Base-by-base conservation (phyloP, 2,329 filamentous ascomycete species). In the Acarospora socialis region DNA sequence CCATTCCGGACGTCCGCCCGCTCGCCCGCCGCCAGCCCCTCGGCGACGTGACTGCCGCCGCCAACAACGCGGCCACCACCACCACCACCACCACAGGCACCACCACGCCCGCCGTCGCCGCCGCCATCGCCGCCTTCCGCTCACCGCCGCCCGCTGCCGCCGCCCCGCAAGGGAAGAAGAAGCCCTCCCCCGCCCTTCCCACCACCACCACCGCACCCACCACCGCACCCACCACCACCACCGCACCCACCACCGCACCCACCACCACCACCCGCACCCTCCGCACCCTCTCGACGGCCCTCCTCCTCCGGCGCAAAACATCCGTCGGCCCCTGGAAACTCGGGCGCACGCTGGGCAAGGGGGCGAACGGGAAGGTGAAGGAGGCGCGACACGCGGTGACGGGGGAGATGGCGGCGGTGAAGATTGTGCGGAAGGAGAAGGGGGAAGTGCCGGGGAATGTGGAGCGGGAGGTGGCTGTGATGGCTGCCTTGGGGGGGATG, bases 261-360 rank as follows among this genome's bases (percentile, higher is more conserved):
- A 68, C 65, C 2, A 55, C 61, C 1, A 74, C 70, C 4, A 68
- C 66, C 2, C 58, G n/a, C n/a, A n/a, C n/a, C n/a, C n/a, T n/a
- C n/a, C n/a, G n/a, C n/a, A n/a, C n/a, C 63, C 29, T 67, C 63
- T 3, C 66, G 62, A 3, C 51, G 49, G 17, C 65, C 62, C 32
- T 60, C 65, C 4, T 65, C n/a, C n/a, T n/a, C n/a, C n/a, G 67
- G 40, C 59, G 66, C 27, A 74, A 74, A 56, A 81, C 78, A 7
- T 78, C 83, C 46, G 81, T 98, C 46, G 90, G 90, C 0, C 87
- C 87, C 43, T 98, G 90, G 90, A 76, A 87, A 43, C 61, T 98
- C 3, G 90, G 90, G 5, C 83, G 73, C 52, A 92, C 81, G 1
- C 66, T 98, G 17, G 90, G 90, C 1, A 81, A 82, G 45, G 90